Base-by-base conservation (phyloP, 352 stramenopile species). In the Pelagophyceae sp. region DNA sequence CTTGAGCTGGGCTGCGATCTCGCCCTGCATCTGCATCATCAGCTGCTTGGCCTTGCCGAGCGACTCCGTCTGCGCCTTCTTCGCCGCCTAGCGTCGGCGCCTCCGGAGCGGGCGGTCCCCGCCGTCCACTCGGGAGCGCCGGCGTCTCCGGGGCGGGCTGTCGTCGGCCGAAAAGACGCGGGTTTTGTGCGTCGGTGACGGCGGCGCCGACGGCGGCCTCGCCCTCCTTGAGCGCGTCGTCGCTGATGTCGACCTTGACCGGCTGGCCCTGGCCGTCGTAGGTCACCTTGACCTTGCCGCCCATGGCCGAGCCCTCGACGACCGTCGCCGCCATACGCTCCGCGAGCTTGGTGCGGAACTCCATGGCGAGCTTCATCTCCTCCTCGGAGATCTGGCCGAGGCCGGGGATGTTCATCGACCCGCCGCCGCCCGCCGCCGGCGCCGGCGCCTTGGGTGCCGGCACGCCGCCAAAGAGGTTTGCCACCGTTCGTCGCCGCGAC, bases 291-390 rank as follows among this genome's bases (percentile, higher is more conserved):
- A 74, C 67, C 38, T 74, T 74, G 67, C 67, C 67, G 35, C 67
- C 67, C 35, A 74, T 33, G 2, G 33, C 67, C 67, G 67, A 33
- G 35, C 67, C 67, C 67, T 74, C 67, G 35, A 74, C 67, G 35
- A 31, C 15, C 35, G n/a, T 27, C 35, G 33, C 67, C 35, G 19
- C 19, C 67, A 74, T 74, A 11, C 33, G 27, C 67, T 51, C 35
- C 17, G 67, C 31, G 17, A 74, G 20, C 38, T 74, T 74, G 23
- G 51, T 0, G 35, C 67, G 67, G 38, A 74, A 74, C 38, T 74
- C 67, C 67, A 74, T 74, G 35, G 67, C 67, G 67, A 74, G 67
- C 67, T 58, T 50, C 67, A 74, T 74, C 38, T 74, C 67, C 23
- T 74, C 67, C 67, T 74, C 67, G 27, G 67, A 37, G 38, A 74